These are phyloP conservation scores for Corallochytrium limacisporum DNA, from an alignment of 78 protist genomes.

Conservation along the genomic window DNA sequence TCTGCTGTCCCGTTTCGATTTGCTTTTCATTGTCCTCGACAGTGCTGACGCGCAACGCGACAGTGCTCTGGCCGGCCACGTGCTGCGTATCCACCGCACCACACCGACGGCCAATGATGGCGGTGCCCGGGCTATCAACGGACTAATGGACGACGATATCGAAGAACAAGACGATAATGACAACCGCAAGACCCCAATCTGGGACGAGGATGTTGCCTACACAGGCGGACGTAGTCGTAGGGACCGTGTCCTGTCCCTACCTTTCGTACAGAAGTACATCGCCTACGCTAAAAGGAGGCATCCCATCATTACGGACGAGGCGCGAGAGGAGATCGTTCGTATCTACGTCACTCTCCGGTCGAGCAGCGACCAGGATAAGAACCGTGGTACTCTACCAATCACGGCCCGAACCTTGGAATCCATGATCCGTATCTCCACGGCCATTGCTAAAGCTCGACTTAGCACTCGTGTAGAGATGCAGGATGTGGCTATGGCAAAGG, in stretches of 20 bases:
- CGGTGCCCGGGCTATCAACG: too few relatives aligned
- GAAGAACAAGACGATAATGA: too few relatives aligned
- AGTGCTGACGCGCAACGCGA: slow-evolving; percentile 28
- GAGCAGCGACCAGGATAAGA: slow-evolving; percentile 4
- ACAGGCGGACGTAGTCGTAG: too few relatives aligned
- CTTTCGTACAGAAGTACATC: slow-evolving; percentile 54
- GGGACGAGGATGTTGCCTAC: too few relatives aligned
- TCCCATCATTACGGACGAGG: slow-evolving; percentile 42
- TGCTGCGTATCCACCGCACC: slow-evolving; percentile 77
- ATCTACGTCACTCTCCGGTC: slow-evolving; percentile 31
- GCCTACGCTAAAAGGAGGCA: neutral
- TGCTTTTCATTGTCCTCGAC: slow-evolving; percentile 94
- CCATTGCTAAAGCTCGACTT: slow-evolving; percentile 89
- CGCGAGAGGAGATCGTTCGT: neutral
- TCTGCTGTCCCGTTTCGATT: slow-evolving; percentile 97
- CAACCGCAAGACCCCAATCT: too few relatives aligned
- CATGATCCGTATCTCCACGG: slow-evolving; percentile 86
- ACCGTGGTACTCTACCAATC: slow-evolving; percentile 58
- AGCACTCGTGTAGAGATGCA: neutral
- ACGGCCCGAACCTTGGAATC: slow-evolving; percentile 96
- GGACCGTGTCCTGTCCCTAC: slow-evolving; percentile 15
- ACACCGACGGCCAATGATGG: too few relatives aligned
- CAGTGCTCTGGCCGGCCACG: slow-evolving; percentile 56
- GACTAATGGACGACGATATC: too few relatives aligned
- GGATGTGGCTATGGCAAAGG: neutral